These are phyloP conservation scores for Thinopyrum elongatum DNA, from an alignment of 176 grass and related monocot species.

Conservation along the genomic window DNA sequence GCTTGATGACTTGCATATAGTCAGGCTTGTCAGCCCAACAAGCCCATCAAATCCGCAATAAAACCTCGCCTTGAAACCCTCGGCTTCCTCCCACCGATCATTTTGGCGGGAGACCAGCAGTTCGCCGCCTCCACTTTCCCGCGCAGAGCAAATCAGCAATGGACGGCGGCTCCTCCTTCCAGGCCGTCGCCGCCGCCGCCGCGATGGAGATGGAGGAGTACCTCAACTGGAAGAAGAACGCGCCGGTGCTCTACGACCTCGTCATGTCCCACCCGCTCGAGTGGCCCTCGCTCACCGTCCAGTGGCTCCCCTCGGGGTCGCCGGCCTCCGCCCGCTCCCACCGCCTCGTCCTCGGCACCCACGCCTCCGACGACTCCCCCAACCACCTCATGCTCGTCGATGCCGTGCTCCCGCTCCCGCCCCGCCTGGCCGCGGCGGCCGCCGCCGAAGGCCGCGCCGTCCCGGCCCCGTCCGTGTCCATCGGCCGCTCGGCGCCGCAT, in stretches of 20 bases:
- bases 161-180: constrained; percentile 44
- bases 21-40: background rate
- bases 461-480: constrained; percentile 50
- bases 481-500: constrained; percentile 48
- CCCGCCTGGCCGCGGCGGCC: constrained; percentile 26
- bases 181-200: background rate
- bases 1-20: no score
- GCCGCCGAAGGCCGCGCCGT: background rate
- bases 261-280: constrained; percentile 86
- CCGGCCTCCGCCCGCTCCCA: constrained; percentile 27
- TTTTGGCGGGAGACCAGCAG: constrained; percentile 43
- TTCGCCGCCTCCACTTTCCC: constrained; percentile 36
- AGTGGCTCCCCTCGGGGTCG: constrained; percentile 58
- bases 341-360: constrained; percentile 68
- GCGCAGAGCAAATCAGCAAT: constrained; percentile 31
- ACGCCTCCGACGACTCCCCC: constrained; percentile 63
- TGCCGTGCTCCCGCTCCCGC: constrained; percentile 50
- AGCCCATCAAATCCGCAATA: background rate
- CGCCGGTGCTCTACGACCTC: constrained; percentile 87
- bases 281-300: constrained; percentile 91
- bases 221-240: constrained; percentile 93
- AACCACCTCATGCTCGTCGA: constrained; percentile 71
- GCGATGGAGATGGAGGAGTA: constrained; percentile 55
- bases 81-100: background rate
- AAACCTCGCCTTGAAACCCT: background rate